These are phyloP conservation scores for Globisporangium mamillatum DNA, from an alignment of 352 stramenopile genomes.

Conservation along the genomic window DNA sequence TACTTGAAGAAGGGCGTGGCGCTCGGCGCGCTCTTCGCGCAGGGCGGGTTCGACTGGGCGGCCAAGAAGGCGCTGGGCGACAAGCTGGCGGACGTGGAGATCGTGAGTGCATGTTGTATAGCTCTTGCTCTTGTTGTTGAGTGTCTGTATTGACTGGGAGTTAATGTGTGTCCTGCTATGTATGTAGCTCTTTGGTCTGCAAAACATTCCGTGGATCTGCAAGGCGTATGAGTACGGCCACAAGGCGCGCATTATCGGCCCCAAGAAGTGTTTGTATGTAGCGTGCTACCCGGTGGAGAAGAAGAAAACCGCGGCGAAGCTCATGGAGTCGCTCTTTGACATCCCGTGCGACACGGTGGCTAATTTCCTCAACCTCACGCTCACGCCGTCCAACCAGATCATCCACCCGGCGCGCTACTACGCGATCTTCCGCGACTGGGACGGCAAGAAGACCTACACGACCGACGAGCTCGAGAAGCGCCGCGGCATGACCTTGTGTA, in stretches of 20 bases:
- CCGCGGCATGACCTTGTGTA: slow-evolving; percentile 87
- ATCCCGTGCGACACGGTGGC: slow-evolving; percentile 89
- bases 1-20: slow-evolving; percentile 85
- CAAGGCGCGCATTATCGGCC: slow-evolving; percentile 88
- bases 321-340: slow-evolving; percentile 89
- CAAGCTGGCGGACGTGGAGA: slow-evolving; percentile 50
- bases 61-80: slow-evolving; percentile 85
- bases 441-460: slow-evolving; percentile 87
- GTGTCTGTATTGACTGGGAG: slow-evolving; percentile 12
- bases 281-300: slow-evolving; percentile 89
- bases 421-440: slow-evolving; percentile 92
- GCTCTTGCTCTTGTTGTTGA: background rate
- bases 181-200: slow-evolving; percentile 87
- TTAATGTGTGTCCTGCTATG: slow-evolving; percentile 9
- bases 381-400: slow-evolving; percentile 93
- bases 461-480: slow-evolving; percentile 82
- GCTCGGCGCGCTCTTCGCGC: slow-evolving; percentile 87
- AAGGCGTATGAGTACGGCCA: slow-evolving; percentile 88
- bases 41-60: slow-evolving; percentile 92
- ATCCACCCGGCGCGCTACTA: slow-evolving; percentile 92
- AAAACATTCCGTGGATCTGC: slow-evolving; percentile 95
- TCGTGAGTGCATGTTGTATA: slow-evolving; percentile 30
- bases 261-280: slow-evolving; percentile 90
- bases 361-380: slow-evolving; percentile 93
- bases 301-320: slow-evolving; percentile 63